A percentile compares a stretch with the other conserved stretches of the same genome.
Conservation (phyloP, 176 grass and related monocot species). For the Triticum monococcum region DNA sequence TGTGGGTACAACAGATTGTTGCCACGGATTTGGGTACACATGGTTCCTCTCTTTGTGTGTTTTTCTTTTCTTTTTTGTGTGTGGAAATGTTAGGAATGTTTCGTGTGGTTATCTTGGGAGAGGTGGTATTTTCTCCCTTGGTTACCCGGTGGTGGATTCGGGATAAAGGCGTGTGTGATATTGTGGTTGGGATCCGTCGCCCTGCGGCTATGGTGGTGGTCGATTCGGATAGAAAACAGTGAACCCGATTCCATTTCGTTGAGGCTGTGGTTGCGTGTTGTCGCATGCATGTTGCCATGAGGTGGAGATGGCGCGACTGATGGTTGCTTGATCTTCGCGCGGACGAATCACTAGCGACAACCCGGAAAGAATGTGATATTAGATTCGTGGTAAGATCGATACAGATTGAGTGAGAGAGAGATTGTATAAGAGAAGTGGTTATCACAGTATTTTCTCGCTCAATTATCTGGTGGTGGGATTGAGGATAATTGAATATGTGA, state of each 20-base stretch:
- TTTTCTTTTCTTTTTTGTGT: no score
- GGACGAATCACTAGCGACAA: background rate
- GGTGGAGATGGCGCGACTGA: background rate
- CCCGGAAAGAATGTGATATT: background rate
- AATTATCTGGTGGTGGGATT: background rate
- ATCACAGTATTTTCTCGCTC: background rate
- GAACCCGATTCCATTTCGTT: background rate
- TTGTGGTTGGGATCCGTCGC: background rate
- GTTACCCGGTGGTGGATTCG: background rate
- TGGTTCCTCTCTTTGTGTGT: background rate
- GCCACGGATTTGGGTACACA: conserved; percentile 13
- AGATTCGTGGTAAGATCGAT: background rate
- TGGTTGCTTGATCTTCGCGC: background rate
- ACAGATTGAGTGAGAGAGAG: no score
- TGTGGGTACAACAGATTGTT: background rate
- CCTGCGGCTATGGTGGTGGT: background rate
- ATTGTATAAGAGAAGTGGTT: background rate
- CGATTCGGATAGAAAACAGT: background rate
- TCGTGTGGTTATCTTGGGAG: background rate
- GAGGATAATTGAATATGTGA: background rate
- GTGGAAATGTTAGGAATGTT: background rate
- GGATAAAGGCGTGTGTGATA: background rate
- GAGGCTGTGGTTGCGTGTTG: background rate
- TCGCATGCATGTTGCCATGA: background rate
- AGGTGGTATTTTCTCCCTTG: background rate